These are phyloP conservation scores for Letharia lupina DNA, from an alignment of 495 filamentous ascomycete species.

Conservation along the genomic window DNA sequence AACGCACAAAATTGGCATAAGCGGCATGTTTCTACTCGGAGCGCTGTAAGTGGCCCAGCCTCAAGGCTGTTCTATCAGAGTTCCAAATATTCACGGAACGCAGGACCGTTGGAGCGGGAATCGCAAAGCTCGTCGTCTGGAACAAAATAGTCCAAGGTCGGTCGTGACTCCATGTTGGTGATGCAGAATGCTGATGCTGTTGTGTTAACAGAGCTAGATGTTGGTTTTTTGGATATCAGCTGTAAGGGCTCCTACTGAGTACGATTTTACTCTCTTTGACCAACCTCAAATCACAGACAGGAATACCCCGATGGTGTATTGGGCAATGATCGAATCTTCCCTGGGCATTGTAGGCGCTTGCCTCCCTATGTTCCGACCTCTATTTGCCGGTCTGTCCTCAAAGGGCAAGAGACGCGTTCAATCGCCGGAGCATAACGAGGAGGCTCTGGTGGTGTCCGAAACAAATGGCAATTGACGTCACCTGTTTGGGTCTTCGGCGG, in stretches of 20 bases:
- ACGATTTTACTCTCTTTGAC: too few relatives aligned
- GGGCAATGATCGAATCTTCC: background rate
- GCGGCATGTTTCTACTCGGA: background rate
- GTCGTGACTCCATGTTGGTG: background rate
- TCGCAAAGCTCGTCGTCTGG: background rate
- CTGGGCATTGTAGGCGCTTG: constrained; percentile 4
- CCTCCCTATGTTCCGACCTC: background rate
- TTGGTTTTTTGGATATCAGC: background rate
- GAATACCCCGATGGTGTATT: background rate
- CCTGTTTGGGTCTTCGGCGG: too few relatives aligned
- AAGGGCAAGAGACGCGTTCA: background rate
- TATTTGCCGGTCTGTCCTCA: background rate
- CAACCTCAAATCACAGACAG: background rate
- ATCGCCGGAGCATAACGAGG: background rate
- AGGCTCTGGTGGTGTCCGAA: background rate
- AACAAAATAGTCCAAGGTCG: background rate
- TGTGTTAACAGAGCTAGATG: background rate
- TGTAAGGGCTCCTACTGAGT: background rate
- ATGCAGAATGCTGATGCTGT: background rate
- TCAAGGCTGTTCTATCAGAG: background rate
- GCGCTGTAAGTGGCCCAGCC: background rate
- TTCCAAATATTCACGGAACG: background rate
- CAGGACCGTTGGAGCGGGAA: background rate
- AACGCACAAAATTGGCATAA: background rate
- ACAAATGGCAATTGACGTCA: too few relatives aligned